Evolutionary conservation across 1,284 basidiomycete species (phyloP).

Genomic region (Malassezia nana): DNA sequence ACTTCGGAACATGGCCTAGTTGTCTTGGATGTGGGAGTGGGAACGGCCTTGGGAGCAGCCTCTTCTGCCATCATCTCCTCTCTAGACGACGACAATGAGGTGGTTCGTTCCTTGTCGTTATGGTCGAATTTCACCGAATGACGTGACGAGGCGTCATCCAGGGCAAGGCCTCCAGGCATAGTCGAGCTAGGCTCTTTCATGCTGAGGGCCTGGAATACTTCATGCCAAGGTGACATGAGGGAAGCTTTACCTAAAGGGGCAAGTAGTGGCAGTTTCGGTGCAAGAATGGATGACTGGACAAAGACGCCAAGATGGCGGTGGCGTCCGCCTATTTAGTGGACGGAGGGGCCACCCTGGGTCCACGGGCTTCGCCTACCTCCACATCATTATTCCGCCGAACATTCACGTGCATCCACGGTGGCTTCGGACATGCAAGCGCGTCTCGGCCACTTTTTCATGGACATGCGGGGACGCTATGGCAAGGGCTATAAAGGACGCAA

Average conservation of each 20-base stretch:
- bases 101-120: too few relatives aligned
- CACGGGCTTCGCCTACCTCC: not conserved
- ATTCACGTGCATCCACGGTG: not conserved
- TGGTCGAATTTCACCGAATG: not conserved
- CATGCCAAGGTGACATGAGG: not conserved
- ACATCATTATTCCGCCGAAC: not conserved
- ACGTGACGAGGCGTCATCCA: constrained; percentile 1
- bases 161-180: constrained; percentile 1
- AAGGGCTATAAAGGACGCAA: too few relatives aligned
- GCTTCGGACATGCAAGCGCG: too few relatives aligned
- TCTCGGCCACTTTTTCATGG: too few relatives aligned
- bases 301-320: not conserved
- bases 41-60: not conserved
- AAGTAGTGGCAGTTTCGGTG: not conserved
- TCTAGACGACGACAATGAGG: not conserved
- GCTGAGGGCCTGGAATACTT: not conserved
- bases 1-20: constrained; percentile 27
- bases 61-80: not conserved
- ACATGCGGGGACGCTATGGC: too few relatives aligned
- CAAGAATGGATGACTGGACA: not conserved
- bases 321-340: not conserved
- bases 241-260: not conserved
- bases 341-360: not conserved
- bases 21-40: not conserved
- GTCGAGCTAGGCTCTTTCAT: not conserved